Conservation (phyloP, 2,329 filamentous ascomycete species). For the Cladophialophora bantiana region DNA sequence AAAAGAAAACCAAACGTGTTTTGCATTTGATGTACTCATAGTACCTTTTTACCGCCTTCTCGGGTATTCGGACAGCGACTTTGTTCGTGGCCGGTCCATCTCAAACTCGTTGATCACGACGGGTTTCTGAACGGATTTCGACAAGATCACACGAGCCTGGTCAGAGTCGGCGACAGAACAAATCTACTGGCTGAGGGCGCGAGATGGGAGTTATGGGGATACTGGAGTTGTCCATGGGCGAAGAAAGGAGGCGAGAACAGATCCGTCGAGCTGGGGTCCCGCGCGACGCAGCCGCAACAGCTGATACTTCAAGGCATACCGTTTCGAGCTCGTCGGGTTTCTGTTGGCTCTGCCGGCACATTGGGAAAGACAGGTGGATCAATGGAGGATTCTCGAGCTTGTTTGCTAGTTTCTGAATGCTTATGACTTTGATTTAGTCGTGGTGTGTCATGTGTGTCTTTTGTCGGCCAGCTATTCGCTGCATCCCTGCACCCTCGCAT, state of each 20-base stretch:
- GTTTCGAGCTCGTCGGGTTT: not conserved
- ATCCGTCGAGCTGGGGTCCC: not conserved
- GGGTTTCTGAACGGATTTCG: not conserved
- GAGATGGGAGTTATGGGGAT: conserved; percentile 13
- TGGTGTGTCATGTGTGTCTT: not conserved
- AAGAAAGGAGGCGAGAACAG: conserved; percentile 1
- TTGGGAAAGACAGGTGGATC: conserved; percentile 1
- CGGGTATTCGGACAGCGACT: conserved; percentile 7
- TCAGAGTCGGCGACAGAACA: not conserved
- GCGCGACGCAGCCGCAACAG: not conserved
- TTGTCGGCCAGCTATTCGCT: not conserved
- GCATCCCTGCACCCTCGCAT: not conserved
- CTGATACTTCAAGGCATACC: not conserved
- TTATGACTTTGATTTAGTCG: not conserved
- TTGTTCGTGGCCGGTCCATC: not conserved
- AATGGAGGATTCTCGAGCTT: conserved; percentile 8
- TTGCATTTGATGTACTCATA: conserved; percentile 27
- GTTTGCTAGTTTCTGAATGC: conserved; percentile 7
- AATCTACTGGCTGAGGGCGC: conserved; percentile 5
- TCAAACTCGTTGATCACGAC: not conserved
- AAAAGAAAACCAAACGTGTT: conserved; percentile 7
- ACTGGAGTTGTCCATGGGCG: conserved; percentile 22
- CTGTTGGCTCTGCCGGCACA: not conserved
- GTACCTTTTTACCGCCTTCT: conserved; percentile 18
- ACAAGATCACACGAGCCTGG: not conserved